A percentile compares a stretch with the other conserved stretches of the same genome.
Conservation (phyloP, 495 filamentous ascomycete species). For the Penicillium samsonianum region DNA sequence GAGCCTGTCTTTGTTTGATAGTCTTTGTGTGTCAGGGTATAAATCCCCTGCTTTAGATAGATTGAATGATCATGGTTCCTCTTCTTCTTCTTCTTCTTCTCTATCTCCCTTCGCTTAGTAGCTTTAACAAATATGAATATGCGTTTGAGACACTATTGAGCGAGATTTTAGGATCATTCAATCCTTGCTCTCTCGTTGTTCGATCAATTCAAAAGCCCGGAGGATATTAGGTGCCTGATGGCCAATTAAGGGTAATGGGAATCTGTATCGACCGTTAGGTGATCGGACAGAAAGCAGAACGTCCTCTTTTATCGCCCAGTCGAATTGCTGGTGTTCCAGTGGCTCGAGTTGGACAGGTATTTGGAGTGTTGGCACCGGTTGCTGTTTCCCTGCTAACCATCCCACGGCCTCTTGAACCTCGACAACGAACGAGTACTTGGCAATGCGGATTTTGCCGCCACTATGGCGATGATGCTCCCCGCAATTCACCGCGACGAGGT, state of each 20-base stretch:
- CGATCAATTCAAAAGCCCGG: slow-evolving; percentile 18
- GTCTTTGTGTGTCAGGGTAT: no score
- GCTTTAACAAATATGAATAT: no score
- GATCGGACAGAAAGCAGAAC: slow-evolving; percentile 21
- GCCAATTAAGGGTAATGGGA: slow-evolving; percentile 2
- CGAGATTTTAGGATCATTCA: neutral
- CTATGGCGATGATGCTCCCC: slow-evolving; percentile 28
- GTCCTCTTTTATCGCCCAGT: slow-evolving; percentile 49
- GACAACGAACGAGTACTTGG: slow-evolving; percentile 42
- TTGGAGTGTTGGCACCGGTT: slow-evolving; percentile 24
- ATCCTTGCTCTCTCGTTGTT: neutral
- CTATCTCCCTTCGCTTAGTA: no score
- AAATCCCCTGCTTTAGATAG: no score
- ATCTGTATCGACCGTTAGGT: slow-evolving; percentile 13
- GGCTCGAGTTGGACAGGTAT: slow-evolving; percentile 38
- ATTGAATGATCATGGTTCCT: no score
- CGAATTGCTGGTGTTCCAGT: slow-evolving; percentile 46
- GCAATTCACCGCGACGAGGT: slow-evolving; percentile 41
- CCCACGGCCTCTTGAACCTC: slow-evolving; percentile 34
- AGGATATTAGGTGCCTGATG: slow-evolving; percentile 22
- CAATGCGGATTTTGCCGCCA: slow-evolving; percentile 20
- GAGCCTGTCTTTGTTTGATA: no score
- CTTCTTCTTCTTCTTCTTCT: no score
- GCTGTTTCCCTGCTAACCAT: neutral
- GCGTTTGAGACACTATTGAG: neutral